phyloP scores from a whole-genome alignment of 345 rosid genomes.

The Orychophragmus violaceus region DNA sequence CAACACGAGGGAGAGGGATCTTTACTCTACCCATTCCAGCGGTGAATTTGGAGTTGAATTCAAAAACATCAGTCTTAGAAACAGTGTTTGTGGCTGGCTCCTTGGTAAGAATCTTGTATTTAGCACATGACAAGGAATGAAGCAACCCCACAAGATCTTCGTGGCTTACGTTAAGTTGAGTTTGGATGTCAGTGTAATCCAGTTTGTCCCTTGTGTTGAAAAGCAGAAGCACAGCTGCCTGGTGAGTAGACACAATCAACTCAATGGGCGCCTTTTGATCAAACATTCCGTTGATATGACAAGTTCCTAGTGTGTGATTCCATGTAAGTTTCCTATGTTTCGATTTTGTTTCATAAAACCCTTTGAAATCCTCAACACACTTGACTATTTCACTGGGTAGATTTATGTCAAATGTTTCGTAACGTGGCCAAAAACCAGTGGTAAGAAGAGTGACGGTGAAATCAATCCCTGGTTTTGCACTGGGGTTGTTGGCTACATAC shows the following conservation, averaged over 20 bases:
- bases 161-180: conserved; percentile 70
- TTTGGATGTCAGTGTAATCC: conserved; percentile 76
- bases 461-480: neutral
- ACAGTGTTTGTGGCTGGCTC: conserved; percentile 53
- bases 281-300: conserved; percentile 50
- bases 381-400: conserved; percentile 33
- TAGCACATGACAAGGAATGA: conserved; percentile 76
- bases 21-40: conserved; percentile 86
- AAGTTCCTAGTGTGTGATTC: conserved; percentile 58
- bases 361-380: conserved; percentile 52
- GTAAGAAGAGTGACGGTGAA: neutral
- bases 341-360: conserved; percentile 44
- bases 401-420: neutral
- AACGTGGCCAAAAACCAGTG: neutral
- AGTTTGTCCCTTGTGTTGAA: conserved; percentile 75
- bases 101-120: conserved; percentile 67
- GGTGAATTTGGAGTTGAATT: conserved; percentile 68
- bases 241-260: conserved; percentile 53
- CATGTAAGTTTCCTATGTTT: conserved; percentile 56
- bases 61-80: conserved; percentile 49
- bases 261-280: conserved; percentile 51
- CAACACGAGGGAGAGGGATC: conserved; percentile 89
- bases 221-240: conserved; percentile 80
- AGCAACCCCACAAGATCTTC: conserved; percentile 80
- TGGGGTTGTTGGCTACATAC: neutral